phyloP scores from a whole-genome alignment of 2,329 filamentous ascomycete species.

The Coniosporium tulheliwenetii region DNA sequence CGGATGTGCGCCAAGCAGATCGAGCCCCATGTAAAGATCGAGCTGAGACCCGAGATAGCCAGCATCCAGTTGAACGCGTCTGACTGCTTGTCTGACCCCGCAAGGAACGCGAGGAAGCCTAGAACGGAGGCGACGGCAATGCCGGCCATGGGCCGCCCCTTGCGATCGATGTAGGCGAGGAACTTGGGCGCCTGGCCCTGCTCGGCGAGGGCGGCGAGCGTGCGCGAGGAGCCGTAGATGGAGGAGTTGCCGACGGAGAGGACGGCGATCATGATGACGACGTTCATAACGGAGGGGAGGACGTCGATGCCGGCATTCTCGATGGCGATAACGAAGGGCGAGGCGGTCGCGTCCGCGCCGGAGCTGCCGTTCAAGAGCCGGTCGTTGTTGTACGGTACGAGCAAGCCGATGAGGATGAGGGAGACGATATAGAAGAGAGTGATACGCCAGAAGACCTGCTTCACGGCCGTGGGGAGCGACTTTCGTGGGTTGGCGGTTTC shows the following conservation, averaged over 20 bases:
- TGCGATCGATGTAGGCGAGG: conserved; percentile 44
- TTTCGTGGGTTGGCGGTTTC: conserved; percentile 69
- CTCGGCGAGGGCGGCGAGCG: conserved; percentile 76
- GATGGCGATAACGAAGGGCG: conserved; percentile 89
- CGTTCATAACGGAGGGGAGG: conserved; percentile 81
- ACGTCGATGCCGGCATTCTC: conserved; percentile 66
- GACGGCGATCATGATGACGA: conserved; percentile 83
- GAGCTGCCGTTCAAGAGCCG: conserved; percentile 44
- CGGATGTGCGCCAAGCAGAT: conserved; percentile 51
- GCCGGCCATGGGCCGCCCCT: conserved; percentile 43
- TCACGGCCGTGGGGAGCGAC: conserved; percentile 71
- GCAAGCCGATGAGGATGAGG: conserved; percentile 62
- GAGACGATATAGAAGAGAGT: conserved; percentile 79
- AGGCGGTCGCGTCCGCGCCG: conserved; percentile 55
- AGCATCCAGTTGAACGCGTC: conserved; percentile 50
- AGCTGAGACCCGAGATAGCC: conserved; percentile 55
- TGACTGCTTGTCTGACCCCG: conserved; percentile 20
- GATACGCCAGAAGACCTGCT: conserved; percentile 93
- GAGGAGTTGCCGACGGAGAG: conserved; percentile 84
- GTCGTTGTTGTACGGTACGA: conserved; percentile 58
- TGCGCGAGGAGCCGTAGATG: conserved; percentile 82
- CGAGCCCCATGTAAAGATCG: conserved; percentile 62
- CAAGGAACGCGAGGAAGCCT: conserved; percentile 44
- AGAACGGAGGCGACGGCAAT: conserved; percentile 28
- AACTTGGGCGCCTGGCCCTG: conserved; percentile 45